phyloP scores from a whole-genome alignment of 176 grass and related monocot genomes.

The Oryza brachyantha region DNA sequence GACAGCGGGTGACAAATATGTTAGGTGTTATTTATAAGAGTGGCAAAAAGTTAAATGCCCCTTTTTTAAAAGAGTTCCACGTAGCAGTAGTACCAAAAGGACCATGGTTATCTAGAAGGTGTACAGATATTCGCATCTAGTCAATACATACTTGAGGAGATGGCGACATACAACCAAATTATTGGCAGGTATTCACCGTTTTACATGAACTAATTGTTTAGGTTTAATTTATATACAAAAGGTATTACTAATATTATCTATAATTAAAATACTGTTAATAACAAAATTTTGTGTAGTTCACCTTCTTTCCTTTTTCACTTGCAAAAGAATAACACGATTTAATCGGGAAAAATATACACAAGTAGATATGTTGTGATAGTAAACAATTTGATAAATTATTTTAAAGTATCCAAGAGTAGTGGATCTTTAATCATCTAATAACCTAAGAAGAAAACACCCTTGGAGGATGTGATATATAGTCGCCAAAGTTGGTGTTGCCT shows the following conservation, averaged over 20 bases:
- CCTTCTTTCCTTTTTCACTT: neutral
- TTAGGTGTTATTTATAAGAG: too few relatives aligned
- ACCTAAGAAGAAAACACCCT: too few relatives aligned
- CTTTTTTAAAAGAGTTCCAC: neutral
- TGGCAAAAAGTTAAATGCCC: too few relatives aligned
- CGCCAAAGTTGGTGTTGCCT: too few relatives aligned
- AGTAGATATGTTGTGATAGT: neutral
- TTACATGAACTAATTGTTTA: neutral
- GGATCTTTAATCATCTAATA: too few relatives aligned
- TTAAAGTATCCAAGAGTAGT: too few relatives aligned
- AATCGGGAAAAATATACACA: too few relatives aligned
- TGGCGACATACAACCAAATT: neutral
- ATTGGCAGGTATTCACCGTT: neutral
- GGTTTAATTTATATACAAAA: neutral
- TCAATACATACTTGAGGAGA: neutral
- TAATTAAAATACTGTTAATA: too few relatives aligned
- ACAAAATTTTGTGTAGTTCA: neutral
- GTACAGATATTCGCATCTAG: neutral
- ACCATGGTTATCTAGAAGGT: neutral
- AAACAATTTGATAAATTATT: too few relatives aligned
- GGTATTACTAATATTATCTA: too few relatives aligned
- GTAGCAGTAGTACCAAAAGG: neutral
- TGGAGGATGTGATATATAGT: too few relatives aligned
- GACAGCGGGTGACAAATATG: too few relatives aligned
- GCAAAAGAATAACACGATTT: neutral